Percentiles rank a stretch among this genome's conserved stretches.
Conservation (phyloP, 345 rosid species). For the Arabidopsis arenosa region DNA sequence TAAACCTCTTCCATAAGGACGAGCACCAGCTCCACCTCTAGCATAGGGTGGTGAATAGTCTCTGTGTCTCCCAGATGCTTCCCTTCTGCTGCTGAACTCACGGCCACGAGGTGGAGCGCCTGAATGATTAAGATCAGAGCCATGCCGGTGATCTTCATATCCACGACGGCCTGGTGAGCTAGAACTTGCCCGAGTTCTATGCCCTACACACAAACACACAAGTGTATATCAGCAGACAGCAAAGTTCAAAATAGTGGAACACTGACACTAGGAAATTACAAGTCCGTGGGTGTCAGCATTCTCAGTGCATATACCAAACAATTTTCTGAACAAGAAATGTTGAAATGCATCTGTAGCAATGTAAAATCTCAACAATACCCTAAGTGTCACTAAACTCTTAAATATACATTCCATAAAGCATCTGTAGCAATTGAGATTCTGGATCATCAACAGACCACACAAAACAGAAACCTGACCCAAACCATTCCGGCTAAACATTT, state of each 20-base stretch:
- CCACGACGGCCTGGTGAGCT: constrained; percentile 70
- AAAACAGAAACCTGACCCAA: constrained; percentile 49
- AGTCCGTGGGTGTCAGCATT: background rate
- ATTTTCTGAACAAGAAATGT: background rate
- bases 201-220: constrained; percentile 56
- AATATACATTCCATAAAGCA: constrained; percentile 17
- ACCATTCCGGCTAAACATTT: constrained; percentile 59
- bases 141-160: constrained; percentile 62
- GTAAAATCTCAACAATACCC: background rate
- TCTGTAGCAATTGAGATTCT: background rate
- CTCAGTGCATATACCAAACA: constrained; percentile 4
- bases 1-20: constrained; percentile 67
- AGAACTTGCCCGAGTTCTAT: constrained; percentile 79
- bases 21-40: constrained; percentile 69
- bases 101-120: constrained; percentile 56
- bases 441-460: background rate
- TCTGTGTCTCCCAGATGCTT: constrained; percentile 62
- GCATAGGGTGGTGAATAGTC: constrained; percentile 68
- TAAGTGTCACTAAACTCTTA: constrained; percentile 13
- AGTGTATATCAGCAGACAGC: background rate
- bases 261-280: constrained; percentile 32
- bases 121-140: constrained; percentile 66
- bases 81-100: constrained; percentile 64
- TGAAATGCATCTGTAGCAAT: constrained; percentile 6
- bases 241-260: constrained; percentile 29